Base-by-base conservation (phyloP, 768 basidiomycete genomes). In the Rhizopogon vesiculosus region DNA sequence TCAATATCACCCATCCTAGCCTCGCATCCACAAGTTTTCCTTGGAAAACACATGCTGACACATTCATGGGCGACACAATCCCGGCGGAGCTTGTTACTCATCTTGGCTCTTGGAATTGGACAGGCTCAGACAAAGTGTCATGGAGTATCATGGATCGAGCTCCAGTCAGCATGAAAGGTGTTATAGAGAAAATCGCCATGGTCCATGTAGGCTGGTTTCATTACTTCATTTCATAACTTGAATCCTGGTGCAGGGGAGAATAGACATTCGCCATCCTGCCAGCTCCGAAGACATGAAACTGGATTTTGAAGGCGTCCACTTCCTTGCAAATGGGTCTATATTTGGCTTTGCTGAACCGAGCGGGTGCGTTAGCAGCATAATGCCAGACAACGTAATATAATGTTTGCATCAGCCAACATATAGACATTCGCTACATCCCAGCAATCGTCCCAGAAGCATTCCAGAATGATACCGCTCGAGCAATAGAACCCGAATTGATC, bases 221-320 rank as follows among this genome's bases (percentile, higher is more conserved):
- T 13, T 42, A 42, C 53, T 44, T 48, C 33, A 13, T 55, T 42
- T 55, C 29, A 48, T 35, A 45, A 28, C 49, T 28, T 29, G 48
- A 59, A 35, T 18, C 33, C 31, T 8, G 16, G 9, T 13, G 5
- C 57, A 91, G 89, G 91, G 89, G 38, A 84, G 80, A 58, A 75
- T 90, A 22, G 89, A 91, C 57, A 64, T 91, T n/a, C 77, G 76
- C 13, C 79, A 86, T 59, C 62, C 73, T 7, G 66, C 67, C n/a
- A 78, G 68, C 4, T 68, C 74, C 0, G 83, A 84, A 45, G 85
- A 87, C 46, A 66, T 90, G 42, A 76, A 80, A 35, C 70, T 91
- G 2, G 87, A 91, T 57, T 85, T 93, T 58, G 85, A 87, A 64
- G 91, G 87, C 1, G 74, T 92, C 22, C 90, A 92, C 67, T 85